Conservation (phyloP, 1,284 basidiomycete species). For the Lentinula novae-zelandiae region DNA sequence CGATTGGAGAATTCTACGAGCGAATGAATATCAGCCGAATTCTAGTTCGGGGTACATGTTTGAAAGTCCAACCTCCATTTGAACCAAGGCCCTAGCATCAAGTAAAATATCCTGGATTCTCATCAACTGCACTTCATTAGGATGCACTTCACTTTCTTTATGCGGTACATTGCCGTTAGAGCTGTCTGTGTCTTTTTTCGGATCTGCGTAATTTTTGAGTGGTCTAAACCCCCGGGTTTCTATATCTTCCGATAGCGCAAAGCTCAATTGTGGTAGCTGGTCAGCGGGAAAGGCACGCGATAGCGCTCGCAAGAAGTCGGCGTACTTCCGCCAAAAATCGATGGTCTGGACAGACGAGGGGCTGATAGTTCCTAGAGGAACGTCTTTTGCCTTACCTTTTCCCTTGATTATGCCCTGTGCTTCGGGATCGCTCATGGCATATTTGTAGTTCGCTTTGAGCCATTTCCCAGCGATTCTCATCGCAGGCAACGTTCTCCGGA, state of each 20-base stretch:
- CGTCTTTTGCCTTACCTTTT: constrained; percentile 27
- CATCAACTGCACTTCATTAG: constrained; percentile 95
- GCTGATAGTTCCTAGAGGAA: constrained; percentile 5
- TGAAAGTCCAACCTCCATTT: constrained; percentile 43
- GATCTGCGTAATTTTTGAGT: constrained; percentile 53
- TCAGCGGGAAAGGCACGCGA: constrained; percentile 67
- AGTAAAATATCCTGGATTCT: constrained; percentile 82
- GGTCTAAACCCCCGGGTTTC: constrained; percentile 90
- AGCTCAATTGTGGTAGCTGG: constrained; percentile 58
- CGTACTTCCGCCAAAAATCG: constrained; percentile 75
- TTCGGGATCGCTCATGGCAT: constrained; percentile 49
- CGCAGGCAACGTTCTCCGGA: constrained; percentile 84
- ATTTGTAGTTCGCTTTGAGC: constrained; percentile 78
- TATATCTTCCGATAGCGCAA: constrained; percentile 86
- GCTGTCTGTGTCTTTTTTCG: constrained; percentile 9
- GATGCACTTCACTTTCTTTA: constrained; percentile 65
- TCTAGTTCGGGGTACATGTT: neutral
- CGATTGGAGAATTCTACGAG: constrained; percentile 38
- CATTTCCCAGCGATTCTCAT: constrained; percentile 89
- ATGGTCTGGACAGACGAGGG: constrained; percentile 29
- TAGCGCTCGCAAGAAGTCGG: constrained; percentile 65
- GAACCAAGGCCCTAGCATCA: constrained; percentile 68
- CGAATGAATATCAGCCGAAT: constrained; percentile 3
- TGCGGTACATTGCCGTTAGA: constrained; percentile 3
- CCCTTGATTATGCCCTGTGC: constrained; percentile 20